Conservation (phyloP, 768 basidiomycete species). For the Suillus subluteus region DNA sequence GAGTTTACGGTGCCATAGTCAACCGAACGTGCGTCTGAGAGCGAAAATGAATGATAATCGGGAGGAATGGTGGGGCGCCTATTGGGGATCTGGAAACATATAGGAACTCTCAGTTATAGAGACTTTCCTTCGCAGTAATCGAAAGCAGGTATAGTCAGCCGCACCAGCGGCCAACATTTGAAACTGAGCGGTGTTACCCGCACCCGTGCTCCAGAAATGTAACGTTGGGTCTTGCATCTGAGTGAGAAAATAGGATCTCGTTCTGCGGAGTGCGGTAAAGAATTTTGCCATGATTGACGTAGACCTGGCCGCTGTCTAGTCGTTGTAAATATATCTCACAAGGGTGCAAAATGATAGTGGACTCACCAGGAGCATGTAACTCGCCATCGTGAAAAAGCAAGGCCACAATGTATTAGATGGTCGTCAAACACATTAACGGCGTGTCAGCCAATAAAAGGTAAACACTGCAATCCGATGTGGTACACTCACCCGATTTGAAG, state of each 20-base stretch:
- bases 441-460: neutral
- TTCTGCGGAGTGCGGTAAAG: constrained; percentile 1
- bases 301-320: constrained; percentile 72
- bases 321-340: constrained; percentile 66
- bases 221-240: constrained; percentile 66
- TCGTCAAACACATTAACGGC: neutral
- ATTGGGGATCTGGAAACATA: neutral
- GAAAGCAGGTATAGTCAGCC: neutral
- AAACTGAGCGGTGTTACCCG: neutral
- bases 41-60: neutral
- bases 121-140: neutral
- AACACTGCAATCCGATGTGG: no score
- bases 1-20: neutral
- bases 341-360: constrained; percentile 62
- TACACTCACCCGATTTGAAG: neutral
- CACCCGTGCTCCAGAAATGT: neutral
- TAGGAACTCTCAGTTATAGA: neutral
- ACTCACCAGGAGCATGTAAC: constrained; percentile 52
- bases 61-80: no score
- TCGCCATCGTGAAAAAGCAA: no score
- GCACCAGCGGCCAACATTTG: neutral
- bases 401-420: neutral
- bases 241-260: constrained; percentile 8
- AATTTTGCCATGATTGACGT: constrained; percentile 64
- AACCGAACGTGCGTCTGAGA: neutral